phyloP scores from a whole-genome alignment of 2,329 filamentous ascomycete species.

The Phaeosphaeria sp. region DNA sequence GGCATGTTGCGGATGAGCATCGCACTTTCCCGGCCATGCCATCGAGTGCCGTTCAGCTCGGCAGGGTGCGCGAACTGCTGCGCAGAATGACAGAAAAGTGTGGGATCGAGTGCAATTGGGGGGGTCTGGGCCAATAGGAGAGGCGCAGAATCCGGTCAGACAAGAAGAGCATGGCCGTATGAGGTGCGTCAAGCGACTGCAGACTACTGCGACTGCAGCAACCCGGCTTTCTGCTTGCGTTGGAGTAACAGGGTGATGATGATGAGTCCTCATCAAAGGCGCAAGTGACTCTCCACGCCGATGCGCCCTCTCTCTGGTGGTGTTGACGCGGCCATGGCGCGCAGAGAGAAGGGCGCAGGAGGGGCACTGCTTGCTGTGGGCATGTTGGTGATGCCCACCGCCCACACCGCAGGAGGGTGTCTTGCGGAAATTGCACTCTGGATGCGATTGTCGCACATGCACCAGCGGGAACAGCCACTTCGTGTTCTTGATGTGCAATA shows the following conservation, averaged over 20 bases:
- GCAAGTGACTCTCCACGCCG: conserved; percentile 6
- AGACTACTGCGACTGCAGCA: conserved; percentile 13
- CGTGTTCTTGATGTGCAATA: conserved; percentile 9
- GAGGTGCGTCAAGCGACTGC: conserved; percentile 26
- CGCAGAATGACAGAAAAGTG: conserved; percentile 13
- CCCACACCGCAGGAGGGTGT: not conserved
- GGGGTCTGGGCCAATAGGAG: conserved; percentile 30
- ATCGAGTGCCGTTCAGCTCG: conserved; percentile 24
- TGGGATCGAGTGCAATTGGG: conserved; percentile 5
- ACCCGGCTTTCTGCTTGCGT: conserved; percentile 22
- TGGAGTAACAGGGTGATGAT: conserved; percentile 7
- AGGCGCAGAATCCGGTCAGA: conserved; percentile 39
- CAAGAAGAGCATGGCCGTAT: conserved; percentile 31
- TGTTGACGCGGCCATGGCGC: conserved; percentile 2
- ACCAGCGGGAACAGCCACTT: conserved; percentile 15
- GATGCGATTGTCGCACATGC: conserved; percentile 11
- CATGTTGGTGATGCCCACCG: not conserved
- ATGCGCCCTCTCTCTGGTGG: conserved; percentile 10
- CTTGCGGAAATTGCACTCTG: conserved; percentile 7
- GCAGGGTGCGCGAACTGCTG: conserved; percentile 35
- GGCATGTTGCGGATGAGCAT: not conserved
- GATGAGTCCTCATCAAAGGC: conserved; percentile 4
- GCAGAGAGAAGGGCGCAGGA: conserved; percentile 4
- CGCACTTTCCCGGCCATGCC: not conserved
- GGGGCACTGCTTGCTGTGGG: not conserved